Percentiles rank a stretch among this genome's conserved stretches.
Evolutionary conservation across 2,329 filamentous ascomycete genomes (phyloP).

Genomic region (Corinectria fuckeliana): DNA sequence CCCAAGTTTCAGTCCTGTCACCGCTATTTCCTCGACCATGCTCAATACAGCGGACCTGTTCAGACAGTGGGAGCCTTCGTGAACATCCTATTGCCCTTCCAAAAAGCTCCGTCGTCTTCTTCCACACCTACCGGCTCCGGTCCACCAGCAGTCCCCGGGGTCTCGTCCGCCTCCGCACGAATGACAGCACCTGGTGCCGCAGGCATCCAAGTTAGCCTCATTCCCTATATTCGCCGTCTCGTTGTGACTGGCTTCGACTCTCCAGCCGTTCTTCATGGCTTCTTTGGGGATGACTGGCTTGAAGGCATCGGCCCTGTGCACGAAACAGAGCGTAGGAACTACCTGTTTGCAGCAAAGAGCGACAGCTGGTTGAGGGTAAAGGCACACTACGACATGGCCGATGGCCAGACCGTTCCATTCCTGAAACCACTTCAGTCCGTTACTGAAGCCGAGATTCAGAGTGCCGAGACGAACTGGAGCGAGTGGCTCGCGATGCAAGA

Average conservation of each 20-base stretch:
- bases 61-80: conserved; percentile 89
- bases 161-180: conserved; percentile 38
- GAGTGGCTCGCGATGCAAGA: conserved; percentile 97
- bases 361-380: conserved; percentile 90
- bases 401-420: conserved; percentile 85
- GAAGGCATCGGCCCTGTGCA: conserved; percentile 81
- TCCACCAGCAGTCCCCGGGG: conserved; percentile 19
- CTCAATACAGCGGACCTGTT: conserved; percentile 81
- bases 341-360: conserved; percentile 93
- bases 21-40: conserved; percentile 88
- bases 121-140: conserved; percentile 49
- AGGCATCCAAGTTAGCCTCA: conserved; percentile 65
- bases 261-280: conserved; percentile 85
- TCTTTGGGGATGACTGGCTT: conserved; percentile 94
- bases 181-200: conserved; percentile 35
- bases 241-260: conserved; percentile 92
- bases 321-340: conserved; percentile 90
- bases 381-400: conserved; percentile 85
- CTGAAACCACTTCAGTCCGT: conserved; percentile 81
- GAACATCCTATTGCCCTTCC: conserved; percentile 90
- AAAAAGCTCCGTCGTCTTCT: conserved; percentile 57
- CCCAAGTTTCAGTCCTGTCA: conserved; percentile 89
- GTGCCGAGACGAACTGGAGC: conserved; percentile 86
- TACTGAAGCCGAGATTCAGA: conserved; percentile 79
- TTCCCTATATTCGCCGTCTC: conserved; percentile 89